phyloP scores from a whole-genome alignment of 2,329 filamentous ascomycete genomes.

The Claviceps spartinae region DNA sequence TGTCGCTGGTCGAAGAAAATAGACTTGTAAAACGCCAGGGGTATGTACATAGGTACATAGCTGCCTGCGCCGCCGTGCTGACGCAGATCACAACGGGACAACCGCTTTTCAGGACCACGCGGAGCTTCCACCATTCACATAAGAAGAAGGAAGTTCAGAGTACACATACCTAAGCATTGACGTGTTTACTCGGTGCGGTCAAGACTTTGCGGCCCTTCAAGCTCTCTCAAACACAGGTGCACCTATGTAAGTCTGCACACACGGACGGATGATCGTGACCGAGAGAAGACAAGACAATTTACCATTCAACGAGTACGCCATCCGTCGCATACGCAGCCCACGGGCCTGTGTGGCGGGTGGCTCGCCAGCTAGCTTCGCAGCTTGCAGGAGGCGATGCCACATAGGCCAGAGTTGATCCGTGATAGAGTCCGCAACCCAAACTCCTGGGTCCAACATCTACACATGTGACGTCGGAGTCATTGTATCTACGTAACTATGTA shows the following conservation, averaged over 20 bases:
- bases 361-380: background rate
- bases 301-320: conserved; percentile 1
- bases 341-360: background rate
- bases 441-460: background rate
- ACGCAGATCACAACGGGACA: background rate
- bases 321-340: conserved; percentile 7
- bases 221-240: background rate
- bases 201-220: no score
- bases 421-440: background rate
- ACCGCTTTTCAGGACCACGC: conserved; percentile 4
- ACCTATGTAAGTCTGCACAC: background rate
- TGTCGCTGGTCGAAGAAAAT: background rate
- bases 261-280: conserved; percentile 5
- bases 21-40: background rate
- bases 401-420: background rate
- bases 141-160: background rate
- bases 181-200: background rate
- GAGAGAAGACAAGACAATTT: background rate
- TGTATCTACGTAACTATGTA: no score
- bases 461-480: no score
- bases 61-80: background rate
- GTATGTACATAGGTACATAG: background rate
- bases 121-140: conserved; percentile 1
- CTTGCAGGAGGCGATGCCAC: background rate
- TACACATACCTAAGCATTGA: background rate